Evolutionary conservation across 2,329 filamentous ascomycete species (phyloP), one percentile per base, ranked within the genome.

Genomic region (Microcyclosporella mali): DNA sequence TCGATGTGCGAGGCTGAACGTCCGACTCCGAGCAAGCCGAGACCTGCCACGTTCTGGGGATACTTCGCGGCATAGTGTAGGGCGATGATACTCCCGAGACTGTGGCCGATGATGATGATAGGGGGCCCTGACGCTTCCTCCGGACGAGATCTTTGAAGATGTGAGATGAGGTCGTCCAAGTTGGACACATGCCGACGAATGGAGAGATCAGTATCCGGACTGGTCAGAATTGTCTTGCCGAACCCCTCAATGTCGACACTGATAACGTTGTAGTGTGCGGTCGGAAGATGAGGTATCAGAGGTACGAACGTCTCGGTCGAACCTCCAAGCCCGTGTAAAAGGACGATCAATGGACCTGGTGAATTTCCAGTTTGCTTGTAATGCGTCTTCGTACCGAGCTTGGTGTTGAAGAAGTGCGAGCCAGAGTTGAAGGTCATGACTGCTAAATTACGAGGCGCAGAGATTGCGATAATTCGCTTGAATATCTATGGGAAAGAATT

Each of bases 41-140:
- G 40, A 29, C 44, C 40, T 1, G 75, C 74, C 4, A 49, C 39
- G 11, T 43, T 37, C 15, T 37, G 19, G 9, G 43, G 38, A n/a
- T 40, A 16, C 7, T 12, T 16, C 25, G 40, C 34, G 18, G 43
- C 36, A 25, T 49, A 49, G 34, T 49, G 46, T 7, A 49, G 39
- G 7, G 39, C 46, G 39, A 49, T 18, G 18, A 47, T 33, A 10
- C 35, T 14, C 11, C 45, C 45, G 21, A 47, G 40, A 37, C 45
- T 47, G 19, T 47, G 45, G 15, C 45, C 45, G 33, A 47, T 40
- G 40, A 47, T 47, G 40, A 37, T 30, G 34, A 40, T 31, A 14
- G 39, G 18, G 18, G 15, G 2, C 21, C 32, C 29, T 17, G 31
- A 25, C 21, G 21, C 21, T 25, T 25, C 21, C 6, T 25, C 21